phyloP scores from a whole-genome alignment of 2,329 filamentous ascomycete genomes.

The Fusarium setosum region DNA sequence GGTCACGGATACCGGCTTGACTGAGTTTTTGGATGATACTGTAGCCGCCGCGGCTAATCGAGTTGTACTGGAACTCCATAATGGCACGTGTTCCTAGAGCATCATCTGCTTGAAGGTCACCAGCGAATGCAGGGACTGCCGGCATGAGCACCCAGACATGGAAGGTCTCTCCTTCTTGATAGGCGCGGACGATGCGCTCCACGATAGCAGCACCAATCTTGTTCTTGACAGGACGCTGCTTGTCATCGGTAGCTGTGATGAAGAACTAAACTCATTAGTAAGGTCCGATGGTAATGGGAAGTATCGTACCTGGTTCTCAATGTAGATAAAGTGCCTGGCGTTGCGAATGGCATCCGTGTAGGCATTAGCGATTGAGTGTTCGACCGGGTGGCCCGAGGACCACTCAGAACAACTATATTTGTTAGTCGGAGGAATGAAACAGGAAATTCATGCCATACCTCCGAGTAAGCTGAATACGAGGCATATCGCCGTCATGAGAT shows the following conservation, averaged over 20 bases:
- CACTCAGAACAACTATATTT: constrained; percentile 58
- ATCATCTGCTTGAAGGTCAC: constrained; percentile 78
- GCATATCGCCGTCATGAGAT: constrained; percentile 34
- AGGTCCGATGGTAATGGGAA: accelerated
- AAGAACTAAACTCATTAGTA: constrained; percentile 67
- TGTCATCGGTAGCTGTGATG: constrained; percentile 80
- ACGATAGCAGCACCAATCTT: constrained; percentile 84
- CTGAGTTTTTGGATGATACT: constrained; percentile 80
- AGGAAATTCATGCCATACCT: constrained; percentile 49
- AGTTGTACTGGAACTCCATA: constrained; percentile 88
- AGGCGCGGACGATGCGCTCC: constrained; percentile 78
- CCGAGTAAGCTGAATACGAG: constrained; percentile 63
- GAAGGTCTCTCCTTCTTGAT: constrained; percentile 73
- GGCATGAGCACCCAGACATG: constrained; percentile 84
- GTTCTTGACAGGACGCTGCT: constrained; percentile 80
- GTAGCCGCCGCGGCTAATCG: constrained; percentile 80
- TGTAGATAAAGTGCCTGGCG: constrained; percentile 80
- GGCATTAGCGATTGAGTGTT: constrained; percentile 88
- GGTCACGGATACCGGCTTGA: constrained; percentile 75
- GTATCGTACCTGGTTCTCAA: constrained; percentile 73
- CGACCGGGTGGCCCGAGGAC: constrained; percentile 63
- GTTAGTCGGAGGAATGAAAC: not conserved
- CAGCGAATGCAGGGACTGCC: constrained; percentile 84
- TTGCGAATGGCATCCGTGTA: constrained; percentile 79
- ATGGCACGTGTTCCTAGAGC: constrained; percentile 84